These are phyloP conservation scores for Aspergillus cejpii DNA, from an alignment of 2,329 filamentous ascomycete genomes.

Conservation along the genomic window DNA sequence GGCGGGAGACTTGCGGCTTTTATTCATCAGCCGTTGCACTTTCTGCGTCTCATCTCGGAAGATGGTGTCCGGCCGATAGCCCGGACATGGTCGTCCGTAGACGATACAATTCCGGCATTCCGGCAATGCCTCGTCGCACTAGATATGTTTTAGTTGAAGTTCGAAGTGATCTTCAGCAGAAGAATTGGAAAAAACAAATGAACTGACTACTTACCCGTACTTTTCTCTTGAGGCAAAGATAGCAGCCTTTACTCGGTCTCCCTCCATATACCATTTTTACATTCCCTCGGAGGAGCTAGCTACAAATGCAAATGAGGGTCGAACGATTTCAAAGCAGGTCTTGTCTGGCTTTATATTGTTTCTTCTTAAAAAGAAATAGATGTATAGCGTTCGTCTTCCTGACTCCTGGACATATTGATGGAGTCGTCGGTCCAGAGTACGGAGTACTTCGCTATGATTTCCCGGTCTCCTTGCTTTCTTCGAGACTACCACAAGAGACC, in stretches of 20 bases:
- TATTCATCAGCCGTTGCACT: slow-evolving; percentile 25
- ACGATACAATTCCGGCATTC: slow-evolving; percentile 33
- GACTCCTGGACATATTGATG: slow-evolving; percentile 9
- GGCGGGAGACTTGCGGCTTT: slow-evolving; percentile 4
- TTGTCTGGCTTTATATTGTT: background rate
- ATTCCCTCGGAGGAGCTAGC: background rate
- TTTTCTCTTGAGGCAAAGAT: slow-evolving; percentile 37
- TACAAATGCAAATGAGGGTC: background rate
- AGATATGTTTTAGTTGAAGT: slow-evolving; percentile 9
- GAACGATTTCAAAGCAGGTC: background rate
- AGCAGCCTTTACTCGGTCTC: slow-evolving; percentile 36
- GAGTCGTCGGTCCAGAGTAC: background rate
- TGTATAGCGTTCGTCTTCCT: slow-evolving; percentile 7
- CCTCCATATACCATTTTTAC: slow-evolving; percentile 38
- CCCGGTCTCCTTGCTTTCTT: background rate
- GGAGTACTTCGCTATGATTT: background rate
- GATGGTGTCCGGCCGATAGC: slow-evolving; percentile 32
- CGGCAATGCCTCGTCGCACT: slow-evolving; percentile 36
- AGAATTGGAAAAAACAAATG: background rate
- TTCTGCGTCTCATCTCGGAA: slow-evolving; percentile 33
- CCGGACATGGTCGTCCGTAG: slow-evolving; percentile 34
- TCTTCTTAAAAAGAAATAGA: background rate
- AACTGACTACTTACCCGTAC: slow-evolving; percentile 31
- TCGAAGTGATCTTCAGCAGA: background rate
- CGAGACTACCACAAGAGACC: background rate